phyloP scores from a whole-genome alignment of 2,329 filamentous ascomycete species.

The Pestalotiopsis sp. region DNA sequence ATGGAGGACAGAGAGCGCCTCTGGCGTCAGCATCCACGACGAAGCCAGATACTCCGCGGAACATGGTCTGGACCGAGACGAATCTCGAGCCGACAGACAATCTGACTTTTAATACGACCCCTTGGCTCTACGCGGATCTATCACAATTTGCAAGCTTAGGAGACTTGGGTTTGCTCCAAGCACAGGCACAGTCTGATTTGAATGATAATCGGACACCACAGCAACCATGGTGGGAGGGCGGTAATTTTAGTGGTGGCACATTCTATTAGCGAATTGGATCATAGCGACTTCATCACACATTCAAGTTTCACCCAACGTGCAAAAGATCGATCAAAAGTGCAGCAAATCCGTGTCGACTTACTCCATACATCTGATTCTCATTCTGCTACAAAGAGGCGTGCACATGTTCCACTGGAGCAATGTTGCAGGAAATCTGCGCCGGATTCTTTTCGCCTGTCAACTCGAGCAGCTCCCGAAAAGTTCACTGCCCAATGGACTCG shows the following conservation, averaged over 20 bases:
- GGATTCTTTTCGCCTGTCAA: no score
- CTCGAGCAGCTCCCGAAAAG: no score
- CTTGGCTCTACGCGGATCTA: slow-evolving; percentile 46
- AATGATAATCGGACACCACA: slow-evolving; percentile 13
- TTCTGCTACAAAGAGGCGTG: no score
- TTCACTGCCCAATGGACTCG: background rate
- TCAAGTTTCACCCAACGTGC: no score
- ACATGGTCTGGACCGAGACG: slow-evolving; percentile 30
- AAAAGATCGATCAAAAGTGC: no score
- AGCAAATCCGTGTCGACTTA: no score
- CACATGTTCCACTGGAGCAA: no score
- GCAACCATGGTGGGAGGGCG: slow-evolving; percentile 42
- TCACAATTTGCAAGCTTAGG: slow-evolving; percentile 41
- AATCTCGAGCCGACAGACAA: slow-evolving; percentile 37
- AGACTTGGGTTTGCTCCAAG: slow-evolving; percentile 36
- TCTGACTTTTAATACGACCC: slow-evolving; percentile 43
- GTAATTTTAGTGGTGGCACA: slow-evolving; percentile 40
- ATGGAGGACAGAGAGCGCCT: slow-evolving; percentile 53
- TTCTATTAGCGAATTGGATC: slow-evolving; percentile 33
- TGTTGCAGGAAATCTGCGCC: no score
- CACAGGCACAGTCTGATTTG: slow-evolving; percentile 28
- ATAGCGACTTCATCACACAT: no score
- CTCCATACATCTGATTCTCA: no score
- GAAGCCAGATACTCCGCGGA: slow-evolving; percentile 25
- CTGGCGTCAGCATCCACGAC: slow-evolving; percentile 34